A percentile compares a stretch with the other conserved stretches of the same genome.
Evolutionary conservation across 768 basidiomycete genomes (phyloP).

Genomic region (Infundibulicybe gibba): DNA sequence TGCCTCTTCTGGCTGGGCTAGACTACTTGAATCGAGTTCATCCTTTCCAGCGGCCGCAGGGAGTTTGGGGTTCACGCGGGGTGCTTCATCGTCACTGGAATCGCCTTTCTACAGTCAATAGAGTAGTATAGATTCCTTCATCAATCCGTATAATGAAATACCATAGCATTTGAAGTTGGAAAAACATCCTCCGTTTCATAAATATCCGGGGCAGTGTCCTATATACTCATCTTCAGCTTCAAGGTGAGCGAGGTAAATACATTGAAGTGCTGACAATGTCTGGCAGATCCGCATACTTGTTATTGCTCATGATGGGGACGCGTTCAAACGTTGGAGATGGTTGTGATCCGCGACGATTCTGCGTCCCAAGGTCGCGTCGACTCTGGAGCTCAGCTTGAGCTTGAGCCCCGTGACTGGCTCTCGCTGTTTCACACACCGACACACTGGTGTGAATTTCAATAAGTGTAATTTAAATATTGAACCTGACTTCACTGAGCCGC

Average conservation of each 20-base stretch:
- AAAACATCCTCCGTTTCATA: constrained; percentile 88
- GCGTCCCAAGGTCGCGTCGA: too few relatives aligned
- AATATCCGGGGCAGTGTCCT: constrained; percentile 91
- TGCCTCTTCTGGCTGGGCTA: constrained; percentile 67
- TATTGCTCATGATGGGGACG: constrained; percentile 68
- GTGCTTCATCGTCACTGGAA: constrained; percentile 64
- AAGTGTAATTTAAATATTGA: too few relatives aligned
- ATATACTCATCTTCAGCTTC: not conserved
- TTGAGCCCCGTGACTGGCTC: too few relatives aligned
- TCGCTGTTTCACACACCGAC: too few relatives aligned
- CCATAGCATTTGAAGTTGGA: constrained; percentile 47
- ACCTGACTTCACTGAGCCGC: too few relatives aligned
- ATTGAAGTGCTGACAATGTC: constrained; percentile 67
- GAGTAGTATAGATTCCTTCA: constrained; percentile 4
- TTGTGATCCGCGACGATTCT: too few relatives aligned
- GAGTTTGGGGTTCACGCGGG: constrained; percentile 5
- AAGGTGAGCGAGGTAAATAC: constrained; percentile 6
- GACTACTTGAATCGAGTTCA: constrained; percentile 64
- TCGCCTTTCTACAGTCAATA: constrained; percentile 46
- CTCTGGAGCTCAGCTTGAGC: too few relatives aligned
- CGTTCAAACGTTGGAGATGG: too few relatives aligned
- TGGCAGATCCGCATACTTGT: constrained; percentile 88
- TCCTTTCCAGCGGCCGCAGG: constrained; percentile 43
- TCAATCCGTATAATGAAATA: constrained; percentile 18
- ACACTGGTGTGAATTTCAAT: too few relatives aligned